Evolutionary conservation across 2,329 filamentous ascomycete species (phyloP).

Genomic region (Colletotrichum sp.): DNA sequence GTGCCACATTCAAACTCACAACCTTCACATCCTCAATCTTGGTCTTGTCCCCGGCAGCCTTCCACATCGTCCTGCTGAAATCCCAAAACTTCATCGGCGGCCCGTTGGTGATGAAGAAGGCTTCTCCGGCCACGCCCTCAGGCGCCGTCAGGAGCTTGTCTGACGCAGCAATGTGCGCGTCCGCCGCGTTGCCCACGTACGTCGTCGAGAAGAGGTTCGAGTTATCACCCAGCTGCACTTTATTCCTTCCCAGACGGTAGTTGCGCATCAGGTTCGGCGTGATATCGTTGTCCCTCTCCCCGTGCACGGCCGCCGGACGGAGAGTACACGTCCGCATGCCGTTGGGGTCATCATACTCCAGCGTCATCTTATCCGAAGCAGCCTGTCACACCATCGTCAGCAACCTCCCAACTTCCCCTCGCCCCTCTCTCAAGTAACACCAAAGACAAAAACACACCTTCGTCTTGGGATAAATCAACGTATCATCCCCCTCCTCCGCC

Average conservation of each 20-base stretch:
- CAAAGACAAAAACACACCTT: constrained; percentile 48
- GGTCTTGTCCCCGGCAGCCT: constrained; percentile 12
- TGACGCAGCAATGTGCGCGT: constrained; percentile 66
- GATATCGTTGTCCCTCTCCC: constrained; percentile 53
- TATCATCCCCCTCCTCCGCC: constrained; percentile 2
- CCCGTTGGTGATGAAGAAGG: constrained; percentile 71
- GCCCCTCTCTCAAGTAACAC: neutral
- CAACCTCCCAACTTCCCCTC: neutral
- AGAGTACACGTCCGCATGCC: constrained; percentile 21
- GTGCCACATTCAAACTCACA: neutral
- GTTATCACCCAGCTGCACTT: constrained; percentile 65
- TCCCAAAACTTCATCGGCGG: constrained; percentile 68
- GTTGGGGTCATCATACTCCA: constrained; percentile 1
- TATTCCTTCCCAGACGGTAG: constrained; percentile 57
- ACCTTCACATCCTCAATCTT: constrained; percentile 4
- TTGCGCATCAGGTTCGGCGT: constrained; percentile 62
- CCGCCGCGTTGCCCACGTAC: constrained; percentile 68
- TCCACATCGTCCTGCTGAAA: constrained; percentile 63
- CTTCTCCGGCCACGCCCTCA: constrained; percentile 59
- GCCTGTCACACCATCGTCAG: neutral
- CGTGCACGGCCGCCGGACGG: constrained; percentile 19
- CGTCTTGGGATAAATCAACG: constrained; percentile 57
- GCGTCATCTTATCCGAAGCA: constrained; percentile 17
- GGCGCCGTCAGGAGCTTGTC: constrained; percentile 55
- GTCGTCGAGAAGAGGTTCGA: constrained; percentile 71